Conservation (phyloP, 2,329 filamentous ascomycete genomes). For the Talaromyces sp. region DNA sequence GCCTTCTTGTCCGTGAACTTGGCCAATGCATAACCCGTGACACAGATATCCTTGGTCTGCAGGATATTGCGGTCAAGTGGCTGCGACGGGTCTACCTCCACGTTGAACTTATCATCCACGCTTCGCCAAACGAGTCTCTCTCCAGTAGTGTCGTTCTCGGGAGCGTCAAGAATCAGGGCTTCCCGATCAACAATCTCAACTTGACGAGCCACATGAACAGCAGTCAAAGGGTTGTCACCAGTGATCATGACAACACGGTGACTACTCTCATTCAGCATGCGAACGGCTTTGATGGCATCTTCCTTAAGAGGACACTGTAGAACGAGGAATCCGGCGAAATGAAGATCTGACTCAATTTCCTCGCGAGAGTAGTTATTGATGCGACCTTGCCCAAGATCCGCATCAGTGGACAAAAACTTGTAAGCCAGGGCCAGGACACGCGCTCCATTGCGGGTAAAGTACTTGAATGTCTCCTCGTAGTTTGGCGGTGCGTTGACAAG, state of each 20-base stretch:
- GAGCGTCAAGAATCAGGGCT: slow-evolving; percentile 88
- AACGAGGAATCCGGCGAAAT: slow-evolving; percentile 92
- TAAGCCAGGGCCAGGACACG: slow-evolving; percentile 91
- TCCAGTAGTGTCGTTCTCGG: slow-evolving; percentile 78
- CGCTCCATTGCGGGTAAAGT: slow-evolving; percentile 92
- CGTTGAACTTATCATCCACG: slow-evolving; percentile 81
- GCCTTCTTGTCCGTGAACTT: slow-evolving; percentile 80
- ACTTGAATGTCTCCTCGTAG: slow-evolving; percentile 98
- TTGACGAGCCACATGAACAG: slow-evolving; percentile 88
- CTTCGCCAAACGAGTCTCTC: slow-evolving; percentile 89
- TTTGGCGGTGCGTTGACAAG: slow-evolving; percentile 72
- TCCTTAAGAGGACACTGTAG: slow-evolving; percentile 94
- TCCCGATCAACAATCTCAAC: slow-evolving; percentile 98
- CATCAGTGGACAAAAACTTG: slow-evolving; percentile 78
- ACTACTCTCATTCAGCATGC: slow-evolving; percentile 97
- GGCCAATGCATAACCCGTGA: slow-evolving; percentile 87
- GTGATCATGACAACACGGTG: slow-evolving; percentile 99
- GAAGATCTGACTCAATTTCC: slow-evolving; percentile 75
- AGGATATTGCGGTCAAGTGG: slow-evolving; percentile 77
- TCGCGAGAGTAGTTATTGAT: slow-evolving; percentile 95
- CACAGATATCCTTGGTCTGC: slow-evolving; percentile 81
- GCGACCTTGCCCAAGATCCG: slow-evolving; percentile 73
- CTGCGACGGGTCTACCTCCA: slow-evolving; percentile 77
- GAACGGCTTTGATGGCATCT: slow-evolving; percentile 87
- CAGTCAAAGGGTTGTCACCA: slow-evolving; percentile 93